phyloP scores from a whole-genome alignment of 495 filamentous ascomycete species.

The Podospora didyma region DNA sequence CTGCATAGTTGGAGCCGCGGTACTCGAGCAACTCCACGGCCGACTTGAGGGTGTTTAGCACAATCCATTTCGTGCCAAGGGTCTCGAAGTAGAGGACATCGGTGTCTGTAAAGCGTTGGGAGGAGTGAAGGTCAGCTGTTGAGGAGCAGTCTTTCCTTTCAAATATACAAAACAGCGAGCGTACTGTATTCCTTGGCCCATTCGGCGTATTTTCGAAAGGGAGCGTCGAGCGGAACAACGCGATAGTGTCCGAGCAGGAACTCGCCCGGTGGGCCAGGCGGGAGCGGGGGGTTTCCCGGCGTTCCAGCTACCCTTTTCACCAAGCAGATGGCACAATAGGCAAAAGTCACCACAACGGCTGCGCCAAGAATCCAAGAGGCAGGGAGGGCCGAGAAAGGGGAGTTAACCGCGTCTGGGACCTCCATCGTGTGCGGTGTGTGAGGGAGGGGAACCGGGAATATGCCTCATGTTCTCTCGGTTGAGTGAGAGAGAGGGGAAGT shows the following conservation, averaged over 20 bases:
- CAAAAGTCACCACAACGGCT: background rate
- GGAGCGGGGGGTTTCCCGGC: constrained; percentile 20
- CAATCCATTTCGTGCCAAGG: constrained; percentile 38
- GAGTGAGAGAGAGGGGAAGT: no score
- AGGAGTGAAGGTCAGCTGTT: no score
- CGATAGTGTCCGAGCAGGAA: constrained; percentile 40
- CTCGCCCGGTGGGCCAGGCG: constrained; percentile 36
- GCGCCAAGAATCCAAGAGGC: no score
- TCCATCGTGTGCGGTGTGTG: no score
- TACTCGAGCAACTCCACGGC: constrained; percentile 42
- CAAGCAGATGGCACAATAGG: background rate
- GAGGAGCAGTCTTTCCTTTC: no score
- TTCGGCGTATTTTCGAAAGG: constrained; percentile 37
- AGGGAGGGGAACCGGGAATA: no score
- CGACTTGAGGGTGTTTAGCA: constrained; percentile 37
- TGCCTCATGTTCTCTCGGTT: no score
- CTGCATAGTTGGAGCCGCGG: constrained; percentile 40
- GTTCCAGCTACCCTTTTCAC: background rate
- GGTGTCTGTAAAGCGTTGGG: constrained; percentile 18
- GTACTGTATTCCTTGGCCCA: constrained; percentile 37
- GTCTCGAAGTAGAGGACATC: constrained; percentile 39
- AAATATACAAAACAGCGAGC: background rate
- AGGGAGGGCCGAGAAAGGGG: no score
- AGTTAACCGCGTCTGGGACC: no score
- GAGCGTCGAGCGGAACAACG: constrained; percentile 33